Conservation (phyloP, 257 asterid species). For the Solanum etuberosum region DNA sequence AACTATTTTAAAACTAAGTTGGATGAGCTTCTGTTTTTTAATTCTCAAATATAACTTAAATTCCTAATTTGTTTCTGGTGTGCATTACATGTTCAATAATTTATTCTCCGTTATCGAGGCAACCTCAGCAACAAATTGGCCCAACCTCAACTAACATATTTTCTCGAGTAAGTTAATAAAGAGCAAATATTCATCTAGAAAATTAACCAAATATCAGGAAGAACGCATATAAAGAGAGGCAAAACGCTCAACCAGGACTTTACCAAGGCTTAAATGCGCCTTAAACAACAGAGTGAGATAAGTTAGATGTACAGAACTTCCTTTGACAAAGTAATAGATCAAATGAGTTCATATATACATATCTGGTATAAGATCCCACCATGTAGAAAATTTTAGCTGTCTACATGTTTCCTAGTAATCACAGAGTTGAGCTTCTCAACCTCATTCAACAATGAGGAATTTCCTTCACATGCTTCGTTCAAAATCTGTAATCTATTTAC, state of each 20-base stretch:
- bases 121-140: not conserved
- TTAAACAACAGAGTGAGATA: not conserved
- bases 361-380: not conserved
- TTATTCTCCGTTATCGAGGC: not conserved
- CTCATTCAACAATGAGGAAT: slow-evolving; percentile 19
- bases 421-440: slow-evolving; percentile 44
- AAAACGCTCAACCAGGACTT: not conserved
- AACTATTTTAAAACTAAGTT: no score
- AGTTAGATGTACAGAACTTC: not conserved
- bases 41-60: not conserved
- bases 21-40: not conserved
- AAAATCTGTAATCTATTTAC: slow-evolving; percentile 46
- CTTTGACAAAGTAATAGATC: not conserved
- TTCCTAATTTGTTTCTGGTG: not conserved
- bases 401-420: not conserved
- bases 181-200: not conserved
- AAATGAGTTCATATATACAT: not conserved
- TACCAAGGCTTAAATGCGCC: not conserved
- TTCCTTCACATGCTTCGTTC: slow-evolving; percentile 55
- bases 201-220: not conserved
- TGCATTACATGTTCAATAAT: not conserved
- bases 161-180: no score
- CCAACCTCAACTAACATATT: not conserved
- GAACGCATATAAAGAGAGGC: not conserved
- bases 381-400: not conserved